Percentiles rank a stretch among this genome's conserved stretches.
phyloP scores from a whole-genome alignment of 345 rosid species.

The Adansonia digitata region DNA sequence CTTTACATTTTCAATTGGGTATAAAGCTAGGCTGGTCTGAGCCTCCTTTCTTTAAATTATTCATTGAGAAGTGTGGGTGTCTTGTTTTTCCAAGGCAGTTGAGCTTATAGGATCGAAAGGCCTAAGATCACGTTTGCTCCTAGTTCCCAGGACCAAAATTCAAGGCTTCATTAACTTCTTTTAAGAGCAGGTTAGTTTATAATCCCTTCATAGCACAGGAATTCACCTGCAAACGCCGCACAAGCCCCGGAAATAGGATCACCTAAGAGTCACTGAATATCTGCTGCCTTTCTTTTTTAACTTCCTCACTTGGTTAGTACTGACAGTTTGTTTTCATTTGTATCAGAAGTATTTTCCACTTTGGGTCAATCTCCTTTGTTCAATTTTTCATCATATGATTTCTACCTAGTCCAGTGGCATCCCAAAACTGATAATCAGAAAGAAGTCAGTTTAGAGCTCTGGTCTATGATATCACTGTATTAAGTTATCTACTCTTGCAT shows the following conservation, averaged over 20 bases:
- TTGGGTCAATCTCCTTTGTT: neutral
- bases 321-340: neutral
- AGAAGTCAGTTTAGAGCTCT: neutral
- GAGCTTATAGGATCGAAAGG: conserved; percentile 31
- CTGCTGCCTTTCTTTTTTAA: neutral
- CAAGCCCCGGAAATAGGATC: neutral
- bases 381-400: neutral
- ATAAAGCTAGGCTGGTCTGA: conserved; percentile 29
- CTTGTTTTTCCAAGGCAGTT: conserved; percentile 45
- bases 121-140: conserved; percentile 30
- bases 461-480: neutral
- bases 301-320: conserved; percentile 6
- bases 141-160: conserved; percentile 40
- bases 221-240: neutral
- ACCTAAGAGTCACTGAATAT: neutral
- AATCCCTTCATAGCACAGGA: neutral
- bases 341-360: neutral
- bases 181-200: conserved; percentile 23
- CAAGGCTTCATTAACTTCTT: conserved; percentile 14
- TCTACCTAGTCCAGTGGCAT: neutral
- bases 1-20: conserved; percentile 54
- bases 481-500: neutral
- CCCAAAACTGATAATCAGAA: neutral
- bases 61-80: conserved; percentile 39
- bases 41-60: conserved; percentile 24